Percentiles rank a stretch among this genome's conserved stretches.
Conservation (phyloP, 768 basidiomycete species). For the Cytidiella melzeri region DNA sequence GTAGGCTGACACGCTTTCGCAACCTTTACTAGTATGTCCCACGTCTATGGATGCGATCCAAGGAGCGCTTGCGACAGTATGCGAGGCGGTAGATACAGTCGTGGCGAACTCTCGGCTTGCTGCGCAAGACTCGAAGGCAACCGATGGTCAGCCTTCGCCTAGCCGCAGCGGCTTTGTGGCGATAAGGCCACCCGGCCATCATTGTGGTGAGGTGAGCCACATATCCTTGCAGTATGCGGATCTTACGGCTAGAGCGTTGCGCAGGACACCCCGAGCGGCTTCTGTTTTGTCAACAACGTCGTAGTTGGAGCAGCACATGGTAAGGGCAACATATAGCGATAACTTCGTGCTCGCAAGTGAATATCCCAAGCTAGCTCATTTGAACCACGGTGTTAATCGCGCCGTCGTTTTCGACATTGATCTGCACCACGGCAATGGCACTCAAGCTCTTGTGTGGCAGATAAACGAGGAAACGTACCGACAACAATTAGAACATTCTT, state of each 20-base stretch:
- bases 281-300: constrained; percentile 95
- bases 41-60: constrained; percentile 71
- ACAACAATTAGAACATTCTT: constrained; percentile 51
- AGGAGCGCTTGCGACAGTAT: constrained; percentile 77
- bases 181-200: constrained; percentile 89
- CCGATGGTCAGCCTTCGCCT: background rate
- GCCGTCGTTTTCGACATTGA: constrained; percentile 91
- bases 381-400: constrained; percentile 70
- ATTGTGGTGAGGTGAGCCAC: constrained; percentile 65
- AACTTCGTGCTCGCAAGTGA: background rate
- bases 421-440: constrained; percentile 91
- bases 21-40: constrained; percentile 55
- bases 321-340: constrained; percentile 25
- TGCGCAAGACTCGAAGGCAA: background rate
- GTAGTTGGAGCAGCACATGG: constrained; percentile 88
- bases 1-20: background rate
- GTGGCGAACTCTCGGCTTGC: constrained; percentile 24
- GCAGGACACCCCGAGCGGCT: constrained; percentile 75
- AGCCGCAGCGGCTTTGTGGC: constrained; percentile 63
- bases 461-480: constrained; percentile 86
- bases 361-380: constrained; percentile 53
- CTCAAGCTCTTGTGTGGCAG: constrained; percentile 86
- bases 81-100: constrained; percentile 80
- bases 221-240: background rate
- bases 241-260: background rate